Evolutionary conservation across 257 asterid species (phyloP), one percentile per base, ranked within the genome.

Genomic region (Gardenia jasminoides): DNA sequence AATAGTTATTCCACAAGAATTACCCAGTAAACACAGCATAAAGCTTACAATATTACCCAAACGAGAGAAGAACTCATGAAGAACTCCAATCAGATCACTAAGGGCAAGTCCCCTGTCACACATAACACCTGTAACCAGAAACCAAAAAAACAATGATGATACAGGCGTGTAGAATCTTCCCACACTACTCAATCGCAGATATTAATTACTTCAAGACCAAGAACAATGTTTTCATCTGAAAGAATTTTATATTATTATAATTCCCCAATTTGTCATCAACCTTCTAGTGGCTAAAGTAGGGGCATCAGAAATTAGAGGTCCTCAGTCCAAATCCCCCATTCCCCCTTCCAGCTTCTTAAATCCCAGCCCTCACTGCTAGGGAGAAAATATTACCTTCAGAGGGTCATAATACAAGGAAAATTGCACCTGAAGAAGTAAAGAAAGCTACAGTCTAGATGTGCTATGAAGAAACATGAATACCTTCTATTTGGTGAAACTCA

Each of bases 401-500:
- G 50, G 7, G 52, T 47, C 52, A 47, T 47, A 2, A 47, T 13
- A 47, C 52, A 47, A 36, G 4, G 64, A 6, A 26, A 56, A 24
- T 7, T 44, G 50, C 75, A 7, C 4, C 0, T 70, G 24, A 67
- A 4, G 17, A 61, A 76, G 44, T 46, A 50, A 26, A 76, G 3
- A 62, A 50, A 31, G 10, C 48, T 16, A 33, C 47, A 48, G 67
- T 56, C 10, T 17, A 19, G 30, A 13, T 22, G 12, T 13, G 61
- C 46, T 28, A 46, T 54, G n/a, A 77, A 69, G 78, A 83, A 48
- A 67, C 74, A 17, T 24, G 48, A 67, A 36, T 86, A 93, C 97
- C 99, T 96, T 96, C 99, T 76, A 96, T 96, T 86, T 93, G 99
- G 88, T 96, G 98, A 90, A 96, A 96, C 85, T 96, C 99, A 61